Conservation (phyloP, 768 basidiomycete species). For the Naematelia aurantialba region DNA sequence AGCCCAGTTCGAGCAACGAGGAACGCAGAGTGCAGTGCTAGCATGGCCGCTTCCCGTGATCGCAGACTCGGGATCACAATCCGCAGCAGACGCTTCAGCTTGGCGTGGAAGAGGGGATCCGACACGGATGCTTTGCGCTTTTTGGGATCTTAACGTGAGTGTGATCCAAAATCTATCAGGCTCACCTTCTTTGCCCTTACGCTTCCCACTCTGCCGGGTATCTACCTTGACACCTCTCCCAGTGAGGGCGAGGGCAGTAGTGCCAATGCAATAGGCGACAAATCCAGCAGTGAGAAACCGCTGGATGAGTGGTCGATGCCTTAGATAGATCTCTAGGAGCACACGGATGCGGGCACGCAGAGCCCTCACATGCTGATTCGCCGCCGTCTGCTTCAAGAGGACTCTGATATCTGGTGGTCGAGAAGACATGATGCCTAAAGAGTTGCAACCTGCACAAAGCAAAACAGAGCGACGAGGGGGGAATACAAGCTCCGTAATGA, state of each 20-base stretch:
- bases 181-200: not conserved
- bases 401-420: not conserved
- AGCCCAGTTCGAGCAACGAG: slow-evolving; percentile 85
- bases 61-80: slow-evolving; percentile 83
- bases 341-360: not conserved
- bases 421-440: not conserved
- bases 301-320: slow-evolving; percentile 69
- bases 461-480: too few species aligned
- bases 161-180: not conserved
- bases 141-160: not conserved
- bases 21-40: slow-evolving; percentile 82
- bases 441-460: not conserved
- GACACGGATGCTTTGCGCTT: slow-evolving; percentile 56
- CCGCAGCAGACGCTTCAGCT: slow-evolving; percentile 68
- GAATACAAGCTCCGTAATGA: too few species aligned
- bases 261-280: slow-evolving; percentile 64
- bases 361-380: not conserved
- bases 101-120: slow-evolving; percentile 85
- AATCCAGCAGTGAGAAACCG: slow-evolving; percentile 63
- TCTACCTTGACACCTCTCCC: slow-evolving; percentile 45
- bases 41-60: slow-evolving; percentile 80
- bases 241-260: slow-evolving; percentile 62
- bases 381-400: not conserved
- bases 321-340: slow-evolving; percentile 54
- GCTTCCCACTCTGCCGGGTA: slow-evolving; percentile 50